Evolutionary conservation across 129 eudicot species (phyloP), one percentile per base, ranked within the genome.

Genomic region (Escallonia herrerae): DNA sequence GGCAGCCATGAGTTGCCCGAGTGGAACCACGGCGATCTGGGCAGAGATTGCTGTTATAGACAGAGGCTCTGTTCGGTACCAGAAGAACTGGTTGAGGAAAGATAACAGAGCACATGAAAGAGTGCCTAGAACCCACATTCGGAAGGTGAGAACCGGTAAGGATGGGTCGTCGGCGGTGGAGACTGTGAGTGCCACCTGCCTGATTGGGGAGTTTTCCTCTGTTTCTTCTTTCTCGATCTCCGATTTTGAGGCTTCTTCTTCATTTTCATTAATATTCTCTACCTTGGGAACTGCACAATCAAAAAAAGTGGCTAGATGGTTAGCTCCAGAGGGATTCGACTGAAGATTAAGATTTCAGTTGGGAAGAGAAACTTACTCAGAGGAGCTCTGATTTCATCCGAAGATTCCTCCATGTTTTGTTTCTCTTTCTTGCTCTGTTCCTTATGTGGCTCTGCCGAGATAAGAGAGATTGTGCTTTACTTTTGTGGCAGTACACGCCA

Each of bases 21-120:
- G 76, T 2, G 99, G 99, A 0, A 94, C 97, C 14, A 94, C 99
- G 3, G 95, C 97, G 58, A 86, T 86, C 76, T 94, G 99, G 10
- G 97, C 97, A 1, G 99, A 94, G 62, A 94, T 89, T 43, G 99
- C 99, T 4, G 99, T 94, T 72, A 94, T 94, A 12, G 91, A 72
- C 12, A 94, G 73, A 0, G 99, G 97, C 72, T 94, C 99, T 0
- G 89, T 94, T 2, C 99, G 60, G 82, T 94, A 94, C 99, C 99
- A 94, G 70, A 94, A 94, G 56, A 94, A 94, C 66, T 94, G 99
- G 77, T 94, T 94, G 13, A 94, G 82, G 65, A 89, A 94, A 0
- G 99, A 94, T 3, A 94, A 68, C 0, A 94, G 80, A 0, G 74
- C 83, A 41, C 99, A 89, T 2, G 99, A 94, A 2, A 94, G 73